Evolutionary conservation across 2,329 filamentous ascomycete genomes (phyloP), one percentile per base, ranked within the genome.

Genomic region (Pseudodiploospora longispora): DNA sequence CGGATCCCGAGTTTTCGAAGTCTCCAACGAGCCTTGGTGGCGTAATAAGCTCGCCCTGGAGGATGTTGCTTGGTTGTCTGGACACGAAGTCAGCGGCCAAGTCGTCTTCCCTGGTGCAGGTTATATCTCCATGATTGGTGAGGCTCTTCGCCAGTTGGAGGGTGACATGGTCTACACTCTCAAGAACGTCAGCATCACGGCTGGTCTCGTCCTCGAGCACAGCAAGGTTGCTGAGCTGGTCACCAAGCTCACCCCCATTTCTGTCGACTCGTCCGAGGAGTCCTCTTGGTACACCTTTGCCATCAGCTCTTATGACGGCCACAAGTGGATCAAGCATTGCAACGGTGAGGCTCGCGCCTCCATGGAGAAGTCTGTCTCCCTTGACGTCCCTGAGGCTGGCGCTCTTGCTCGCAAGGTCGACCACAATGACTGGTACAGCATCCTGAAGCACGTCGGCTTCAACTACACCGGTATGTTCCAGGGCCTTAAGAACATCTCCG

Each of bases 71-170:
- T 72, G 68, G 69, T 43, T 72, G 1, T 35, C 42, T 3, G 61
- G 68, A 37, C 66, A 73, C 40, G 40, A 44, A 12, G 38, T 55
- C 41, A 72, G 57, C 7, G 51, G 52, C 0, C 41, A 62, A 5
- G 52, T 63, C 30, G 53, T 71, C 1, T 68, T 67, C 40, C 68
- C 69, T 1, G 58, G 43, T 27, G 60, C 67, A 4, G 63, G 56
- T 0, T 70, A 66, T 46, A 36, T 68, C 2, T 45, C 52, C 29
- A 60, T 64, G 55, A 58, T 53, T 6, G 53, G 51, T 2, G 62
- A 66, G 45, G 64, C 62, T 3, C 37, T 50, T 1, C 35, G 50
- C 4, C 53, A 57, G 38, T 42, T 52, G 9, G 40, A 10, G 7
- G 46, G 41, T 3, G 42, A 44, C 4, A 32, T 10, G 9, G 32